These are phyloP conservation scores for Eucalyptus grandis DNA, from an alignment of 345 rosid genomes.

Conservation along the genomic window DNA sequence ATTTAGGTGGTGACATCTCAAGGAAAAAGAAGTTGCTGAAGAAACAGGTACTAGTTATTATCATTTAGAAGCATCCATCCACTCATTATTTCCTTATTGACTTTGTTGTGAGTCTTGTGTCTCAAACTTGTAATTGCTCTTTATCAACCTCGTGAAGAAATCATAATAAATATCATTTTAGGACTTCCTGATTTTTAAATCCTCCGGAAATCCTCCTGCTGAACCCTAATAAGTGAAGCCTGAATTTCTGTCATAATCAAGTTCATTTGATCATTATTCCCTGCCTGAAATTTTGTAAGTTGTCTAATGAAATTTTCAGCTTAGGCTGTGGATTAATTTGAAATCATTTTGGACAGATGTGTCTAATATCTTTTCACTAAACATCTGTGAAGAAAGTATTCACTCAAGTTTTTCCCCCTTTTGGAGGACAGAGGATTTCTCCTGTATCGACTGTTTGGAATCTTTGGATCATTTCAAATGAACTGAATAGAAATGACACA, in stretches of 20 bases:
- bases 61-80: background rate
- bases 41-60: slow-evolving; percentile 59
- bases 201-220: background rate
- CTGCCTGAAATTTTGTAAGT: background rate
- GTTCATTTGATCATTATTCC: background rate
- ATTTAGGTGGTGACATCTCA: slow-evolving; percentile 84
- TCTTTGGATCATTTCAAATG: background rate
- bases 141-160: background rate
- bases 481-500: background rate
- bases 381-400: background rate
- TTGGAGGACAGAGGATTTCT: background rate
- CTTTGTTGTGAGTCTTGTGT: background rate
- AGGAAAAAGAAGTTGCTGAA: slow-evolving; percentile 93
- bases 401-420: background rate
- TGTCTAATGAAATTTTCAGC: background rate
- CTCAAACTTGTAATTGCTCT: background rate
- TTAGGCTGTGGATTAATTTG: background rate
- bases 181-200: background rate
- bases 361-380: background rate
- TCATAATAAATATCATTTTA: background rate
- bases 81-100: background rate
- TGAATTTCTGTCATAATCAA: background rate
- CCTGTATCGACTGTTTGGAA: background rate
- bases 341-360: background rate
- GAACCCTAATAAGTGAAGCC: background rate